Conservation (phyloP, 768 basidiomycete species). For the Cystobasidium onofrii region DNA sequence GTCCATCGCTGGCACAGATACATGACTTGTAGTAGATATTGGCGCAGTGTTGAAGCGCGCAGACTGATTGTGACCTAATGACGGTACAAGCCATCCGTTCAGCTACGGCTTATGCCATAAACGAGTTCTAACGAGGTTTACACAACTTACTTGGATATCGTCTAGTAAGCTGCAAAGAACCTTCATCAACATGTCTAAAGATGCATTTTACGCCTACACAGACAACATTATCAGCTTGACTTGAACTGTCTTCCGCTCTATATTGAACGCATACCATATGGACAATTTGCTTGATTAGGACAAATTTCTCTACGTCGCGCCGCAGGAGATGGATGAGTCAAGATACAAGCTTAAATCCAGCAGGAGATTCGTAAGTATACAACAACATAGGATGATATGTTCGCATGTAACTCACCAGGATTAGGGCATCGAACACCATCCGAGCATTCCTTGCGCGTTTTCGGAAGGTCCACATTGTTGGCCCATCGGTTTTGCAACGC, state of each 20-base stretch:
- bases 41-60: background rate
- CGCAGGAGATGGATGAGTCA: slow-evolving; percentile 14
- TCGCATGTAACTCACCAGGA: slow-evolving; percentile 13
- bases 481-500: background rate
- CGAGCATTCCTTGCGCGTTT: background rate
- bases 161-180: background rate
- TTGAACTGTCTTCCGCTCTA: too few relatives aligned
- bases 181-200: slow-evolving; percentile 9
- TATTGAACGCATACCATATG: slow-evolving; percentile 4
- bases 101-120: too few relatives aligned
- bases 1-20: background rate
- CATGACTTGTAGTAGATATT: background rate
- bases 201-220: slow-evolving; percentile 20
- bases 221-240: too few relatives aligned
- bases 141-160: background rate
- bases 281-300: slow-evolving; percentile 15
- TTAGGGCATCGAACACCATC: background rate
- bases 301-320: background rate
- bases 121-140: background rate
- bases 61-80: slow-evolving; percentile 1
- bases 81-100: too few relatives aligned
- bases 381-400: too few relatives aligned
- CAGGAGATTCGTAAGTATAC: too few relatives aligned
- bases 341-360: slow-evolving; percentile 5
- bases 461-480: background rate